Base-by-base conservation (phyloP, 2,329 filamentous ascomycete species). In the Chaetomium globosum region DNA sequence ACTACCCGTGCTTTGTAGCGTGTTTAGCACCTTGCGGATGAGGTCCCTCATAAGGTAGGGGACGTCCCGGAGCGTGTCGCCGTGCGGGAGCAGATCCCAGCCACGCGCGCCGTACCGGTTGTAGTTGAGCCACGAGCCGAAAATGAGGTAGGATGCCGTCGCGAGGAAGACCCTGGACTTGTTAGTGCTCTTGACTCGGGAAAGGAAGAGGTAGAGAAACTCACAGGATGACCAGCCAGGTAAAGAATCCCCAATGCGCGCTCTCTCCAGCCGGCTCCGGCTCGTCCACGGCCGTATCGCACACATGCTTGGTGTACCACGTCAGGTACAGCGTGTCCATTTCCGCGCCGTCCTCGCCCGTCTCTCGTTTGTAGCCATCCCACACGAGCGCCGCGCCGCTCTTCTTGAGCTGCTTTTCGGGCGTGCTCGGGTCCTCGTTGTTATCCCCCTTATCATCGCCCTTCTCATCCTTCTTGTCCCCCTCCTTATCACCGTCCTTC, bases 71-170 rank as follows among this genome's bases (percentile, higher is more conserved):
- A 98, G 90, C 0, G 91, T 90, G 77, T 99, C 95, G 70, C 91
- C 91, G 75, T 98, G 94, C 16, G 95, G 95, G 21, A 98, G 82
- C 21, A 97, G 84, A 74, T 98, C 95, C 93, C 93, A 98, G 64
- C 95, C 95, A 53, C 94, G 86, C 60, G 94, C 93, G 56, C 94
- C 94, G 78, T 97, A 97, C 68, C 93, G 91, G 81, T 93, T 97
- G 84, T 98, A 98, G 82, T 98, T 98, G 76, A 98, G 88, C 95
- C 95, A 99, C 23, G 93, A 96, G 69, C 94, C 93, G 75, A 98
- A 98, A 76, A 98, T 97, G 70, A 99, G 88, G 80, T 98, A 99
- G 28, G 93, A 81, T 1, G 95, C 92, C 49, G 88, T 89, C 54
- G 86, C 86, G 68, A 98, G 84, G 85, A 99, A 99, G 66, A 89